These are phyloP conservation scores for Eucalyptus pauciflora DNA, from an alignment of 345 rosid genomes.

Conservation along the genomic window DNA sequence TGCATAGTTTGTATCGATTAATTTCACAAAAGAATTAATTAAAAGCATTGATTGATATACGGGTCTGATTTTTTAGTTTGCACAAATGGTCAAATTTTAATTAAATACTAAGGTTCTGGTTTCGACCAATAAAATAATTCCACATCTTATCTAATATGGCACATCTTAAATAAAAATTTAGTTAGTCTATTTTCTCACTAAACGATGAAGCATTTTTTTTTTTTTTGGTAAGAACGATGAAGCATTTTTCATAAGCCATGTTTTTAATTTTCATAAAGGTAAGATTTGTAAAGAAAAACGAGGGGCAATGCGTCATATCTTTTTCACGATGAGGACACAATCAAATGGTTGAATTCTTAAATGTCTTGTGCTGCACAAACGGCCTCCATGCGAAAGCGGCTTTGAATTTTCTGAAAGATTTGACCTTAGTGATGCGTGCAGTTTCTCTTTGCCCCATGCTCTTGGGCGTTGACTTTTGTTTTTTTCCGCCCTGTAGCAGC, in stretches of 20 bases:
- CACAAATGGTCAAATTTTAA: background rate
- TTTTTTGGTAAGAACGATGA: background rate
- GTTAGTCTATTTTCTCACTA: background rate
- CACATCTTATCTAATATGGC: background rate
- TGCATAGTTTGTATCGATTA: background rate
- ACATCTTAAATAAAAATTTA: background rate
- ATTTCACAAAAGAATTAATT: background rate
- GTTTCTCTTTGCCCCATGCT: background rate
- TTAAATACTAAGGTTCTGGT: background rate
- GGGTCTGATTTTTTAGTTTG: background rate
- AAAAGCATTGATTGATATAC: background rate
- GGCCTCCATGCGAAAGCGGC: background rate
- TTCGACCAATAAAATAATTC: background rate
- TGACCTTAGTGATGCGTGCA: background rate
- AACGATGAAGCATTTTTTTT: background rate
- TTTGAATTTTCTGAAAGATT: background rate
- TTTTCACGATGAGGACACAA: background rate
- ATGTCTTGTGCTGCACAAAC: background rate
- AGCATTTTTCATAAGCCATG: background rate
- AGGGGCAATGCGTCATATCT: background rate
- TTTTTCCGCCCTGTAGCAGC: background rate
- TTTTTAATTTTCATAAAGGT: background rate
- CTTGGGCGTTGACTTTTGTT: background rate
- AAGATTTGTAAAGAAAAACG: background rate
- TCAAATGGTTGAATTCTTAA: background rate